Percentiles rank a stretch among this genome's conserved stretches.
phyloP scores from a whole-genome alignment of 495 filamentous ascomycete genomes.

The Cryomyces minteri region DNA sequence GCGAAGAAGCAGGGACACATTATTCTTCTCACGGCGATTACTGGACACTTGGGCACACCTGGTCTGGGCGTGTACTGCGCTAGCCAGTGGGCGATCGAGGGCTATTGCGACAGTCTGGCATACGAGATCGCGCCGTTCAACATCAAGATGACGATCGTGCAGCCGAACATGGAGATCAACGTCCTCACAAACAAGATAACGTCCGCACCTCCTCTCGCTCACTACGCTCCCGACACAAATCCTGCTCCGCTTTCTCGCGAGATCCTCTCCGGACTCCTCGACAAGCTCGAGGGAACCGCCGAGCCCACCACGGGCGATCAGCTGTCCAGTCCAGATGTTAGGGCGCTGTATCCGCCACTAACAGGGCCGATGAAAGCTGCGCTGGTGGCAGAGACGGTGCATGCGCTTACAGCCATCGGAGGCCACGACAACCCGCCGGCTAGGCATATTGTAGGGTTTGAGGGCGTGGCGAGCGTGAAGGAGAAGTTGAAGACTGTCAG shows the following conservation, averaged over 20 bases:
- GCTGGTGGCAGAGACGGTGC: slow-evolving; percentile 77
- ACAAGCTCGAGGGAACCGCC: slow-evolving; percentile 22
- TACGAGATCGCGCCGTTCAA: slow-evolving; percentile 98
- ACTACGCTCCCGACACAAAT: slow-evolving; percentile 55
- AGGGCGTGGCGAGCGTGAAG: slow-evolving; percentile 74
- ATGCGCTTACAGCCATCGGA: slow-evolving; percentile 76
- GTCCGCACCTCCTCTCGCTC: slow-evolving; percentile 53
- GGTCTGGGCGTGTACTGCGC: slow-evolving; percentile 83
- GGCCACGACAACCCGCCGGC: slow-evolving; percentile 93
- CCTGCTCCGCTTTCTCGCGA: slow-evolving; percentile 64
- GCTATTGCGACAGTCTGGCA: slow-evolving; percentile 89
- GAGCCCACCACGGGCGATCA: slow-evolving; percentile 24
- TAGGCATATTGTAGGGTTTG: slow-evolving; percentile 81
- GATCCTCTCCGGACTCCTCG: slow-evolving; percentile 57
- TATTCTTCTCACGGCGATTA: slow-evolving; percentile 75
- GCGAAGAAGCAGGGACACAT: slow-evolving; percentile 70
- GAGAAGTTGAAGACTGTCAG: slow-evolving; percentile 94
- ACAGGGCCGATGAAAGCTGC: slow-evolving; percentile 41
- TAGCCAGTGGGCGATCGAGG: slow-evolving; percentile 86
- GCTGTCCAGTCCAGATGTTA: slow-evolving; percentile 31
- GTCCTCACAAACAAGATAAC: slow-evolving; percentile 73
- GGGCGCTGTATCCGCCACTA: slow-evolving; percentile 53
- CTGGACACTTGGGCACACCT: slow-evolving; percentile 82
- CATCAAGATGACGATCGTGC: slow-evolving; percentile 86
- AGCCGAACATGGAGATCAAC: slow-evolving; percentile 70